phyloP scores from a whole-genome alignment of 78 protist species.

The Cavenderia fasciculata region DNA sequence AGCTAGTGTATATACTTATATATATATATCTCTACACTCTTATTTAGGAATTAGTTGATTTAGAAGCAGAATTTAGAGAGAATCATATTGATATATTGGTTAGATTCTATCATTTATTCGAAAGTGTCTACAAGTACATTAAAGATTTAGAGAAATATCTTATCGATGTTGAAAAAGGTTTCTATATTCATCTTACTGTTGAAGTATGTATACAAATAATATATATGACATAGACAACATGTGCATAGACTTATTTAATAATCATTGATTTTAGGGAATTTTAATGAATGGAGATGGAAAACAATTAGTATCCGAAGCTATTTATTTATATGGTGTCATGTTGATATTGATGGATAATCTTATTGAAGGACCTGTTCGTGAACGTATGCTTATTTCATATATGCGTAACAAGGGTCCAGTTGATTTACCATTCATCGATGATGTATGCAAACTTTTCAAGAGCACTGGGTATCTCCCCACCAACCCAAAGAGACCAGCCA shows the following conservation, averaged over 20 bases:
- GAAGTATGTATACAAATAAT: conserved; percentile 49
- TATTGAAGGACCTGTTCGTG: conserved; percentile 96
- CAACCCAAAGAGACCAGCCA: conserved; percentile 67
- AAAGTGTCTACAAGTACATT: conserved; percentile 90
- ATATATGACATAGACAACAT: neutral
- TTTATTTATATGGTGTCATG: conserved; percentile 96
- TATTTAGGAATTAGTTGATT: conserved; percentile 83
- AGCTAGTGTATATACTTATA: neutral
- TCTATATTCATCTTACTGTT: conserved; percentile 91
- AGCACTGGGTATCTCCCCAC: conserved; percentile 89
- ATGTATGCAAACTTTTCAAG: conserved; percentile 90
- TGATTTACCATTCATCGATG: conserved; percentile 90
- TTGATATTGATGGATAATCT: conserved; percentile 92
- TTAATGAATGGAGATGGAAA: conserved; percentile 93
- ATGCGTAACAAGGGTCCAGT: conserved; percentile 94
- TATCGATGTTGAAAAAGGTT: conserved; percentile 90
- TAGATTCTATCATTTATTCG: conserved; percentile 95
- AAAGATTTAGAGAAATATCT: conserved; percentile 79
- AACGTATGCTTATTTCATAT: conserved; percentile 95
- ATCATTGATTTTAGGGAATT: conserved; percentile 76
- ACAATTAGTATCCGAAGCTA: conserved; percentile 96
- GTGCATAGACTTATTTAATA: neutral
- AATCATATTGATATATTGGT: conserved; percentile 88
- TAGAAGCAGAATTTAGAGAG: conserved; percentile 93
- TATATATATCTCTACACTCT: neutral